A percentile compares a stretch with the other conserved stretches of the same genome.
Evolutionary conservation across 2,329 filamentous ascomycete genomes (phyloP).

Genomic region (Cladorrhinum sp.): DNA sequence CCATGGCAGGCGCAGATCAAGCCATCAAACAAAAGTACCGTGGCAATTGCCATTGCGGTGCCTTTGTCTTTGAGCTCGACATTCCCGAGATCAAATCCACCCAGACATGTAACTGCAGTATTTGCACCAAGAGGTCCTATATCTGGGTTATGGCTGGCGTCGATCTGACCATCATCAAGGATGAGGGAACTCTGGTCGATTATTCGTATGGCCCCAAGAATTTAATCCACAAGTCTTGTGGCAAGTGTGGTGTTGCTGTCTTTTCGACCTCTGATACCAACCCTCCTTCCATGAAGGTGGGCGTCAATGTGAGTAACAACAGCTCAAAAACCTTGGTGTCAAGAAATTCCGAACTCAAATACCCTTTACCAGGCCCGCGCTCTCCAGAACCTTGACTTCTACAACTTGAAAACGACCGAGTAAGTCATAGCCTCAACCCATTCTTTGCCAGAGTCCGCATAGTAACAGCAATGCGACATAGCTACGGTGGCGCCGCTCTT

Average conservation of each 20-base stretch:
- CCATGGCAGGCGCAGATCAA: conserved; percentile 11
- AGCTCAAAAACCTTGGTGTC: too few relatives aligned
- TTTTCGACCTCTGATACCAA: conserved; percentile 21
- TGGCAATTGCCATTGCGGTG: conserved; percentile 57
- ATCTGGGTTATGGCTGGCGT: conserved; percentile 36
- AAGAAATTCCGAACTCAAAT: neutral
- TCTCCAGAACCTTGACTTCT: conserved; percentile 45
- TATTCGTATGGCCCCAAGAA: conserved; percentile 44
- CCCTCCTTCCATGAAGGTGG: conserved; percentile 32
- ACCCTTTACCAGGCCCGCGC: conserved; percentile 36
- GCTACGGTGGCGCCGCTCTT: conserved; percentile 38
- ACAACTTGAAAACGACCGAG: conserved; percentile 36
- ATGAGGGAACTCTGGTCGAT: conserved; percentile 39
- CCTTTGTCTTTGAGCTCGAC: conserved; percentile 49
- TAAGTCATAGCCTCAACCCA: conserved; percentile 28
- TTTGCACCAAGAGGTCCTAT: conserved; percentile 53
- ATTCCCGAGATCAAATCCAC: conserved; percentile 57
- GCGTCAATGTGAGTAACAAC: conserved; percentile 41
- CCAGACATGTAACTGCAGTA: conserved; percentile 64
- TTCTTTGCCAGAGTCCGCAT: neutral
- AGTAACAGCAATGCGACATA: conserved; percentile 16
- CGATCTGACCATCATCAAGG: conserved; percentile 46
- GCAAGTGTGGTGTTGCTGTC: conserved; percentile 47
- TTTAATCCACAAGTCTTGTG: conserved; percentile 51
- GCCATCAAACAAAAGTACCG: conserved; percentile 37